phyloP scores from a whole-genome alignment of 1,284 basidiomycete genomes.

The Moniliella sp. region DNA sequence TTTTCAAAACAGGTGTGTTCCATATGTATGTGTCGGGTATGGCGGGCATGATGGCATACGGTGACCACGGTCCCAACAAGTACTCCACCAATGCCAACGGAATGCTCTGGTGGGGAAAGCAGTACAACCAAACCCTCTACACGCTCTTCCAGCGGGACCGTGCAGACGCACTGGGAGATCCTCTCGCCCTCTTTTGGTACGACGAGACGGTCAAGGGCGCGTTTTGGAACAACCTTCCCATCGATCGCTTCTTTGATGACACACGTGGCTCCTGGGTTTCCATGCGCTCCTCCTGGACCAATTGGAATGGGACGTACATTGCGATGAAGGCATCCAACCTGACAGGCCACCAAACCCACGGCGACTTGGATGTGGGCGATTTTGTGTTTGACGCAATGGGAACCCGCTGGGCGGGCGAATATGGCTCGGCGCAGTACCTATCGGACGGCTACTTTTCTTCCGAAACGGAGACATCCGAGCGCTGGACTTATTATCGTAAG shows the following conservation, averaged over 20 bases:
- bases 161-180: constrained; percentile 59
- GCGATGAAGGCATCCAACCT: constrained; percentile 66
- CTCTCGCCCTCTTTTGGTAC: constrained; percentile 96
- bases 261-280: constrained; percentile 56
- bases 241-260: constrained; percentile 58
- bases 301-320: constrained; percentile 57
- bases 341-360: constrained; percentile 59
- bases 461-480: constrained; percentile 11
- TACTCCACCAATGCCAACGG: constrained; percentile 41
- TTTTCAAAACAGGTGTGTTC: constrained; percentile 55
- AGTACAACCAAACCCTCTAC: constrained; percentile 43
- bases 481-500: constrained; percentile 53
- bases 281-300: constrained; percentile 78
- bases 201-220: constrained; percentile 59
- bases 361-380: constrained; percentile 74
- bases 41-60: constrained; percentile 71
- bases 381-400: constrained; percentile 88
- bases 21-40: constrained; percentile 74
- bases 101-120: constrained; percentile 20
- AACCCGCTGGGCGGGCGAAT: constrained; percentile 81
- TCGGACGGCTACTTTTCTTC: constrained; percentile 32
- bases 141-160: constrained; percentile 80
- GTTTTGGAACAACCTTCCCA: constrained; percentile 64
- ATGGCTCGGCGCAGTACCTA: constrained; percentile 67
- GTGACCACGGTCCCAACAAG: constrained; percentile 89